phyloP scores from a whole-genome alignment of 148 eudicot species.

The Amaranthus hypochondriacus region DNA sequence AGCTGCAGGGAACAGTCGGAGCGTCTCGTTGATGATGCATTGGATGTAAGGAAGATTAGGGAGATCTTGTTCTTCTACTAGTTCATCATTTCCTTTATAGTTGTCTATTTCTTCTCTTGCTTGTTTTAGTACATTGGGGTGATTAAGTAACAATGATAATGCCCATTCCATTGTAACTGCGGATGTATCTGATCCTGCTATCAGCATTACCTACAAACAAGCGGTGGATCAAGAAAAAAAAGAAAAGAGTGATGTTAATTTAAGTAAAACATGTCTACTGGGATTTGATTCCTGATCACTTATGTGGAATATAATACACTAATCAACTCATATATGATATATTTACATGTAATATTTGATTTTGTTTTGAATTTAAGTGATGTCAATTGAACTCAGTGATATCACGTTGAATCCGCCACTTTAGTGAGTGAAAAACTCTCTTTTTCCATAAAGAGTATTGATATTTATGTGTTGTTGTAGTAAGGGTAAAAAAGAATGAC shows the following conservation, averaged over 20 bases:
- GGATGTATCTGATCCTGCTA: conserved; percentile 29
- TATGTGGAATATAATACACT: too few relatives aligned
- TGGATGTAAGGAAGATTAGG: conserved; percentile 17
- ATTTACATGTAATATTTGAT: too few relatives aligned
- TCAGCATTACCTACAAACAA: conserved; percentile 19
- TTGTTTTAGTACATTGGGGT: conserved; percentile 19
- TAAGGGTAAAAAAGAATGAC: too few relatives aligned
- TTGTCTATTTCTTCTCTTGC: conserved; percentile 26
- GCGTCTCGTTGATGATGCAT: conserved; percentile 25
- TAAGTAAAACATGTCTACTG: not conserved
- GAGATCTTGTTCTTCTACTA: conserved; percentile 19
- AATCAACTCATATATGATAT: too few relatives aligned
- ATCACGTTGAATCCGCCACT: too few relatives aligned
- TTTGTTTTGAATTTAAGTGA: too few relatives aligned
- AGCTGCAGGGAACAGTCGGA: conserved; percentile 28
- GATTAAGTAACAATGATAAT: conserved; percentile 22
- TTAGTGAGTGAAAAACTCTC: too few relatives aligned
- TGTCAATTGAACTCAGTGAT: too few relatives aligned
- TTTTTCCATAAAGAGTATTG: too few relatives aligned
- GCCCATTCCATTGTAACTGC: conserved; percentile 29
- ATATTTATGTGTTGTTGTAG: too few relatives aligned
- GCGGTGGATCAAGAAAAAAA: not conserved
- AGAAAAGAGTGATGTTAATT: not conserved
- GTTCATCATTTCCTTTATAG: not conserved
- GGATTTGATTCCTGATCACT: too few relatives aligned